A percentile compares a stretch with the other conserved stretches of the same genome.
These are phyloP conservation scores for Vitis rotundifolia DNA, from an alignment of 164 flowering plant genomes.

Conservation along the genomic window DNA sequence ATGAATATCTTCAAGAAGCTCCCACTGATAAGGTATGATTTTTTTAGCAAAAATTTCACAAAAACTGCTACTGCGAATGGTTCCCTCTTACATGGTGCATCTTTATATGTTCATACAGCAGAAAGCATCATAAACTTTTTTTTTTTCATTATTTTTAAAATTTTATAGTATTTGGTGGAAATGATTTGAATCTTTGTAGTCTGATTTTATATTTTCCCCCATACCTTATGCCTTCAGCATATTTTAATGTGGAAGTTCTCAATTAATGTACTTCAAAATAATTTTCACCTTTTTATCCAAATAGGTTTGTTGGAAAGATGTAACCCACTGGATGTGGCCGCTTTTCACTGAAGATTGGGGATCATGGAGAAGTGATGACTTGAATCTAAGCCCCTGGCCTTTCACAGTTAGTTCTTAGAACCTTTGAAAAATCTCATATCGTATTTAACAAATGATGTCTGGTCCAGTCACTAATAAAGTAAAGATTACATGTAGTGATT, in stretches of 20 bases:
- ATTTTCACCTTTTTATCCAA: conserved; percentile 12
- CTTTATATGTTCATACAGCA: background rate
- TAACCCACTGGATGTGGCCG: conserved; percentile 99
- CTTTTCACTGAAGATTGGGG: conserved; percentile 91
- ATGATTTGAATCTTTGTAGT: no score
- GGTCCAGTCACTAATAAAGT: no score
- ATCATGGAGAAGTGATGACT: conserved; percentile 63
- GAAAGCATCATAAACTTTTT: background rate
- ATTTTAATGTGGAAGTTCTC: background rate
- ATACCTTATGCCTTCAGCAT: no score
- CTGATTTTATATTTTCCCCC: no score
- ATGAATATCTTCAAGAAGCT: conserved; percentile 70
- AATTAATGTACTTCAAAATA: background rate
- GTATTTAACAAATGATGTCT: background rate
- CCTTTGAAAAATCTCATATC: background rate
- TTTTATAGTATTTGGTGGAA: background rate
- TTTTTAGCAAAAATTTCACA: background rate
- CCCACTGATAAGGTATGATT: conserved; percentile 50
- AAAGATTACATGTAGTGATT: no score
- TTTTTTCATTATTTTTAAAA: background rate
- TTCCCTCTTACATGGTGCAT: background rate
- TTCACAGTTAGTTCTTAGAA: conserved; percentile 53
- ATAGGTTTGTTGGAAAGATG: conserved; percentile 88
- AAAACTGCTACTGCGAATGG: background rate
- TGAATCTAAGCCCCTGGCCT: conserved; percentile 75